A percentile compares a stretch with the other conserved stretches of the same genome.
phyloP scores from a whole-genome alignment of 495 filamentous ascomycete genomes.

The Jackrogersella multiformis region DNA sequence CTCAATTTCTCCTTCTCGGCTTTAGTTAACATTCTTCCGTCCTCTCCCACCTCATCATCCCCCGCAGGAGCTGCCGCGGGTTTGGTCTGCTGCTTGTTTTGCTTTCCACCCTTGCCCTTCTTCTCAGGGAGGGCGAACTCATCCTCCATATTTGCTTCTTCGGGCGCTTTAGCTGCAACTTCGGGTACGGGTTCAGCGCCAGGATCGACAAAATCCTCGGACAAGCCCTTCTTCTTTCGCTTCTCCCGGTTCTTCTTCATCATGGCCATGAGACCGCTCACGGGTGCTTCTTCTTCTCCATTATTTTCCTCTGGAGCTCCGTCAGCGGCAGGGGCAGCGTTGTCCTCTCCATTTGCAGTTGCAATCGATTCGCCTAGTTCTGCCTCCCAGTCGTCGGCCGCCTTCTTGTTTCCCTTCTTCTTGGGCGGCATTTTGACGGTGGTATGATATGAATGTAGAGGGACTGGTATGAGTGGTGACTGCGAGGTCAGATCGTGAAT shows the following conservation, averaged over 20 bases:
- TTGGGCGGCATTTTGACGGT: slow-evolving; percentile 79
- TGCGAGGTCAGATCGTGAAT: no score
- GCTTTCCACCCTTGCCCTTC: slow-evolving; percentile 92
- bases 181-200: slow-evolving; percentile 59
- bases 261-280: slow-evolving; percentile 81
- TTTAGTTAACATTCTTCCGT: slow-evolving; percentile 82
- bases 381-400: slow-evolving; percentile 93
- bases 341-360: slow-evolving; percentile 55
- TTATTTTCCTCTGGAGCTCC: slow-evolving; percentile 61
- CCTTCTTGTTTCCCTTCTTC: slow-evolving; percentile 91
- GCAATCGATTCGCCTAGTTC: slow-evolving; percentile 85
- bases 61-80: slow-evolving; percentile 58
- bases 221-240: slow-evolving; percentile 90
- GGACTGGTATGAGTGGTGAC: neutral
- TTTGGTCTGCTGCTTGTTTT: slow-evolving; percentile 68
- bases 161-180: slow-evolving; percentile 75
- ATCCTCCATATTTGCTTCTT: slow-evolving; percentile 86
- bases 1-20: slow-evolving; percentile 96
- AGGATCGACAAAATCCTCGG: slow-evolving; percentile 74
- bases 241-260: slow-evolving; percentile 90
- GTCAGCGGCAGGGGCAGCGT: slow-evolving; percentile 49
- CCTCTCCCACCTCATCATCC: slow-evolving; percentile 64
- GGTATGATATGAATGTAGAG: neutral
- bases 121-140: slow-evolving; percentile 87
- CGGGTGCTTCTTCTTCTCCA: slow-evolving; percentile 59